These are phyloP conservation scores for Vitis labrusca DNA, from an alignment of 164 flowering plant species.

Conservation along the genomic window DNA sequence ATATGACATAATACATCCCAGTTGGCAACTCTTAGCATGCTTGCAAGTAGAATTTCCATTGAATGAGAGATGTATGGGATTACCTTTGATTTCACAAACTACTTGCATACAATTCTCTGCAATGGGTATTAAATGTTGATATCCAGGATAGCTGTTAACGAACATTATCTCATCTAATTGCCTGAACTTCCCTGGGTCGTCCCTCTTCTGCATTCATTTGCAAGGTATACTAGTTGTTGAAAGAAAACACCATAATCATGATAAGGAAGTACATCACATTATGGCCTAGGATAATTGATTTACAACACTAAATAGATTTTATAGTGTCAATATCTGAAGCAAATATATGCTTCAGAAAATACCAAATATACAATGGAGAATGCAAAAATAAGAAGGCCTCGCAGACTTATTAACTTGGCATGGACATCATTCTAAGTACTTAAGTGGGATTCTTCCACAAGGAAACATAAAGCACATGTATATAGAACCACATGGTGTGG, in stretches of 20 bases:
- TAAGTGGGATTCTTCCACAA: too few relatives aligned
- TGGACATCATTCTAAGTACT: too few relatives aligned
- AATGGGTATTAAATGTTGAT: slow-evolving; percentile 54
- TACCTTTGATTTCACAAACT: slow-evolving; percentile 91
- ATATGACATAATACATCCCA: neutral
- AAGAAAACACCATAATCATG: neutral
- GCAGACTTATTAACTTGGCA: too few relatives aligned
- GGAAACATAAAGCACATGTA: too few relatives aligned
- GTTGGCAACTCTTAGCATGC: neutral
- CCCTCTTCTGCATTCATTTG: slow-evolving; percentile 54
- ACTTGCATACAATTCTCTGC: slow-evolving; percentile 68
- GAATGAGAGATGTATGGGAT: neutral
- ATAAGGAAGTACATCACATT: neutral
- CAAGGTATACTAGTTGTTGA: slow-evolving; percentile 5
- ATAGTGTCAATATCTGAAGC: too few relatives aligned
- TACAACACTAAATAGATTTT: too few relatives aligned
- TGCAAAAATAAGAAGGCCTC: too few relatives aligned
- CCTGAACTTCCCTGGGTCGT: slow-evolving; percentile 86
- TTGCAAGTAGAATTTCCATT: neutral
- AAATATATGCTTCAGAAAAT: too few relatives aligned
- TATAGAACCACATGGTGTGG: too few relatives aligned
- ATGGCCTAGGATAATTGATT: too few relatives aligned
- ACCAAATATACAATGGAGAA: too few relatives aligned
- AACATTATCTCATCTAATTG: slow-evolving; percentile 84
- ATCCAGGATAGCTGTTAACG: slow-evolving; percentile 71